These are phyloP conservation scores for Populus hybrid DNA, from an alignment of 441 rosid genomes.

Conservation along the genomic window DNA sequence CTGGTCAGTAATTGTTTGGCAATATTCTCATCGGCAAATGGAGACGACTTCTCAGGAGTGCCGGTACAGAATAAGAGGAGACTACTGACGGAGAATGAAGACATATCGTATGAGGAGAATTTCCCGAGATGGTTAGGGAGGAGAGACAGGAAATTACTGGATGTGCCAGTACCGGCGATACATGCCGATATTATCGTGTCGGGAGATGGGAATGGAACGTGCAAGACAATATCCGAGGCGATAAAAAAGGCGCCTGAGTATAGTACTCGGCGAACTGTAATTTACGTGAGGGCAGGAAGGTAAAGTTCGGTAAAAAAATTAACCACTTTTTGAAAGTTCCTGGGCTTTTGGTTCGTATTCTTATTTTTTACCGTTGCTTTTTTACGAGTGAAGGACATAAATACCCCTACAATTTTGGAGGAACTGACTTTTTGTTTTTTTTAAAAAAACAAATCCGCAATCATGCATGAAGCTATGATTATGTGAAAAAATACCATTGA, in stretches of 20 bases:
- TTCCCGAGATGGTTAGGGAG: conserved; percentile 69
- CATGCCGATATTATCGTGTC: conserved; percentile 88
- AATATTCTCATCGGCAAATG: conserved; percentile 46
- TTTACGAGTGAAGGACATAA: not conserved
- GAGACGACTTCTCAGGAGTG: conserved; percentile 62
- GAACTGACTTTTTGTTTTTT: not conserved
- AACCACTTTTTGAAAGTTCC: not conserved
- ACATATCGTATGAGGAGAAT: conserved; percentile 9
- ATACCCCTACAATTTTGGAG: not conserved
- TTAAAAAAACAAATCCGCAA: not conserved
- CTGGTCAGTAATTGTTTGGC: conserved; percentile 84
- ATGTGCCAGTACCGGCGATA: conserved; percentile 48
- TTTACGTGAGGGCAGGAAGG: conserved; percentile 88
- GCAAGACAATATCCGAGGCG: conserved; percentile 72
- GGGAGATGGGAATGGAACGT: conserved; percentile 68
- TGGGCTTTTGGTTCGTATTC: not conserved
- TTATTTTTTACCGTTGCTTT: not conserved
- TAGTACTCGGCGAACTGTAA: conserved; percentile 59
- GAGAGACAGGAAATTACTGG: conserved; percentile 60
- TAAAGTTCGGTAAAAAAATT: conserved; percentile 20
- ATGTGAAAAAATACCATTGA: not conserved
- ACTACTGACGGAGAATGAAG: conserved; percentile 30
- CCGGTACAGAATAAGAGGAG: conserved; percentile 77
- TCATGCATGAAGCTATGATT: not conserved
- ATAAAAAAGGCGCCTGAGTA: conserved; percentile 80